Evolutionary conservation across 208 protist genomes (phyloP).

Genomic region (Leishmania aethiopica): DNA sequence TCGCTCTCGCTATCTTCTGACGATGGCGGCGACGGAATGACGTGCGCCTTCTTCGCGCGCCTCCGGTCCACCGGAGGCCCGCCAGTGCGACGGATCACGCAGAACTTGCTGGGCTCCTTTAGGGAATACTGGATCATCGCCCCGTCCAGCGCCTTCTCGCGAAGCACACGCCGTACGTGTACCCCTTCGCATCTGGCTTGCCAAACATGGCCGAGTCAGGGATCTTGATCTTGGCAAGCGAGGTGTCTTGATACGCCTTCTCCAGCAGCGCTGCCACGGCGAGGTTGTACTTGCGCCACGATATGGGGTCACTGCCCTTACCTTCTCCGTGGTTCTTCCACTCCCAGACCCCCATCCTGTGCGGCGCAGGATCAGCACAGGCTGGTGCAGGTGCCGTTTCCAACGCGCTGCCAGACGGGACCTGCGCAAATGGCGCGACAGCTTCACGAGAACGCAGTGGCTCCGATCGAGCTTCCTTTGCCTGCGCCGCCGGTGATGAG

Average conservation of each 20-base stretch:
- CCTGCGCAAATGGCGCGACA: slow-evolving; percentile 5
- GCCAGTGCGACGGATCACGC: slow-evolving; percentile 42
- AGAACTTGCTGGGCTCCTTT: slow-evolving; percentile 37
- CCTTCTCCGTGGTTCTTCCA: slow-evolving; percentile 57
- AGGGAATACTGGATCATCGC: slow-evolving; percentile 65
- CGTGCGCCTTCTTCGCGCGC: slow-evolving; percentile 21
- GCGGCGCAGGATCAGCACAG: neutral
- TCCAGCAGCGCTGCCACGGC: slow-evolving; percentile 56
- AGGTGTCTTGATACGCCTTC: slow-evolving; percentile 38
- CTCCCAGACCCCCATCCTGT: slow-evolving; percentile 48
- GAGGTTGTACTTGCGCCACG: slow-evolving; percentile 55
- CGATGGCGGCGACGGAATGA: slow-evolving; percentile 39
- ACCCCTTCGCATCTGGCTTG: neutral
- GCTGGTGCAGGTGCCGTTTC: neutral
- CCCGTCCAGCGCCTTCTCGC: slow-evolving; percentile 34
- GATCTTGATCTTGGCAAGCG: slow-evolving; percentile 28
- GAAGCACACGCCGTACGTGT: slow-evolving; percentile 70
- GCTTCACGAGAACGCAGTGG: neutral
- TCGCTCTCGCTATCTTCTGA: slow-evolving; percentile 23
- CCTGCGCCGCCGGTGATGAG: neutral
- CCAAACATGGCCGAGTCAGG: slow-evolving; percentile 40
- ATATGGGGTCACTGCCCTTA: slow-evolving; percentile 34
- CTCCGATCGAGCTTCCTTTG: slow-evolving; percentile 4
- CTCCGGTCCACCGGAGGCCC: slow-evolving; percentile 31
- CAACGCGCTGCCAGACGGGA: slow-evolving; percentile 11